These are phyloP conservation scores for Sphagnum magellanicum DNA, from an alignment of 228 moss, liverwort and hornwort genomes.

Conservation along the genomic window DNA sequence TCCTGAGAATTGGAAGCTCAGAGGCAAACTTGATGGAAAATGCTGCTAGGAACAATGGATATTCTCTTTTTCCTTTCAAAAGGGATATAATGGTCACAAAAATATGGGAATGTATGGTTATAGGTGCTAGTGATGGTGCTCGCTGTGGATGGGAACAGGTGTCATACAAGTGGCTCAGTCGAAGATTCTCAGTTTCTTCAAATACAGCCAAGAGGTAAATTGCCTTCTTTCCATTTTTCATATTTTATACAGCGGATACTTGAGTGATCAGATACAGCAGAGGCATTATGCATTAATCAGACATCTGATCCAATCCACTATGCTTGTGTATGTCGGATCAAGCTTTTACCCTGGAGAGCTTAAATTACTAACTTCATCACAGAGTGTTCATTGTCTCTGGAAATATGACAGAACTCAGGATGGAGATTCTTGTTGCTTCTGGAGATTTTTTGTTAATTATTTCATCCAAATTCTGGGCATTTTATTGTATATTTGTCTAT, in stretches of 20 bases:
- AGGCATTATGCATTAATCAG: not conserved
- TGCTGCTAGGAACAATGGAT: too few species aligned
- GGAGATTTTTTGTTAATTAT: not conserved
- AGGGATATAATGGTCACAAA: too few species aligned
- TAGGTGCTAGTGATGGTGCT: not conserved
- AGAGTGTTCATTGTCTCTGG: too few species aligned
- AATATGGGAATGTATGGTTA: too few species aligned
- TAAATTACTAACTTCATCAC: too few species aligned
- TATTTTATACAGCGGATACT: not conserved
- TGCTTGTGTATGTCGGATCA: not conserved
- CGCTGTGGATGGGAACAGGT: conserved; percentile 51
- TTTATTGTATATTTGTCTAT: too few species aligned
- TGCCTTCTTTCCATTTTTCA: not conserved
- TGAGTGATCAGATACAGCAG: not conserved
- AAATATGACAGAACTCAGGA: too few species aligned
- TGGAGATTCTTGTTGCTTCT: not conserved
- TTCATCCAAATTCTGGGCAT: not conserved
- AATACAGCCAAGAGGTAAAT: conserved; percentile 80
- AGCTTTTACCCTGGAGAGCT: too few species aligned
- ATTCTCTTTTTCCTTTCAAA: too few species aligned
- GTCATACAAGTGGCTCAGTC: conserved; percentile 96
- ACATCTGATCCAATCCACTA: not conserved
- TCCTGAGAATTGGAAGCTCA: too few species aligned
- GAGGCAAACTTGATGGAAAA: too few species aligned
- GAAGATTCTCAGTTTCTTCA: conserved; percentile 75